These are phyloP conservation scores for Fraxinus sp. DNA, from an alignment of 305 asterid species.

Conservation along the genomic window DNA sequence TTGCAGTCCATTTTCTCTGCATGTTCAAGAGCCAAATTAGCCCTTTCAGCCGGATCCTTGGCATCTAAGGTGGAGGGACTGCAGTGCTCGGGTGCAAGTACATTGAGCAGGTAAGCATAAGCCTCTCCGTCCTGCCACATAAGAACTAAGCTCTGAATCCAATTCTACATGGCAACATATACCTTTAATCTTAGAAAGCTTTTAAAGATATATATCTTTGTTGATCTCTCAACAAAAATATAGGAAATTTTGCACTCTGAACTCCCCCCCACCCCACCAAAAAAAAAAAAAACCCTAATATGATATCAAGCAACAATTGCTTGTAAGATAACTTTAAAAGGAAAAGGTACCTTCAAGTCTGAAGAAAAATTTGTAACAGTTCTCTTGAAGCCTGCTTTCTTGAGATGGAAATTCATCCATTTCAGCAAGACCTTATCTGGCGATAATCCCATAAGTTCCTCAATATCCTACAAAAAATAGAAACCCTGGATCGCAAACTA, in stretches of 20 bases:
- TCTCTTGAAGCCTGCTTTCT: conserved; percentile 84
- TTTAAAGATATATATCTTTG: not conserved
- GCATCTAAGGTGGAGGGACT: conserved; percentile 74
- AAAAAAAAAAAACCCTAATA: not conserved
- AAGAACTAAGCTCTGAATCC: not conserved
- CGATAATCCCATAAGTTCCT: conserved; percentile 91
- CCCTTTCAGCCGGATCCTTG: conserved; percentile 78
- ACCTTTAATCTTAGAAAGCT: not conserved
- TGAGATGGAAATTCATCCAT: conserved; percentile 99
- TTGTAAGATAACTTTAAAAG: conserved; percentile 2
- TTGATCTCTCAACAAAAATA: not conserved
- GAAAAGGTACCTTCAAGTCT: conserved; percentile 69
- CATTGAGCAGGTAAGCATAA: conserved; percentile 87
- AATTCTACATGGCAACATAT: not conserved
- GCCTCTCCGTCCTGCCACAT: conserved; percentile 90
- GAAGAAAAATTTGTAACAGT: conserved; percentile 85
- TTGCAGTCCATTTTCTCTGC: conserved; percentile 97
- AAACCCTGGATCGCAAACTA: conserved; percentile 19
- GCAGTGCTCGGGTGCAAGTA: conserved; percentile 92
- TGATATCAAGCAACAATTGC: not conserved
- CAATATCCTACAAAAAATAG: conserved; percentile 72
- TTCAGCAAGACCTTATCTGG: conserved; percentile 90
- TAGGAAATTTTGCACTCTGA: not conserved
- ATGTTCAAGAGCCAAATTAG: conserved; percentile 87
- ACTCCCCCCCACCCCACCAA: not conserved